phyloP scores from a whole-genome alignment of 768 basidiomycete species.

The Auricularia sp. region DNA sequence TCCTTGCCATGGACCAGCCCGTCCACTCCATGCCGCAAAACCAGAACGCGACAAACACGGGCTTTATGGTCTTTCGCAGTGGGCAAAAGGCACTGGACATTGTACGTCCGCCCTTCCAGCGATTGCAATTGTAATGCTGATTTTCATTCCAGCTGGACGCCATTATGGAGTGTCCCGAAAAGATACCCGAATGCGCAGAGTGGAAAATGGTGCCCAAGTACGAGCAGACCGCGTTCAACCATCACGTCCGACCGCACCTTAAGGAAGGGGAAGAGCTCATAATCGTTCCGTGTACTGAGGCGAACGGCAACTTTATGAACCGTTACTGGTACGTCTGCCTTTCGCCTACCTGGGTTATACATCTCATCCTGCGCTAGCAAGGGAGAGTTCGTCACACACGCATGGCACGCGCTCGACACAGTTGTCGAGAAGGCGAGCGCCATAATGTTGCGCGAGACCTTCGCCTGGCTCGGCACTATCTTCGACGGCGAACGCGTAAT shows the following conservation, averaged over 20 bases:
- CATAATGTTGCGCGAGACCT: background rate
- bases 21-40: background rate
- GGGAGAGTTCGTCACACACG: background rate
- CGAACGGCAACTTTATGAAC: constrained; percentile 3
- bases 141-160: background rate
- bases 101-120: background rate
- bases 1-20: constrained; percentile 1
- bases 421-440: background rate
- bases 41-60: constrained; percentile 1
- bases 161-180: background rate
- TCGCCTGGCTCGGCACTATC: background rate
- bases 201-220: background rate
- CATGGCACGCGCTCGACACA: background rate
- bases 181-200: background rate
- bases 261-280: background rate
- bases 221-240: constrained; percentile 1
- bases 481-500: background rate
- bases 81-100: background rate
- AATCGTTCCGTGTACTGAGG: background rate
- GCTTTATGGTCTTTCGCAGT: background rate
- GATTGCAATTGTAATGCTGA: no score
- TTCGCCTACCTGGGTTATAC: background rate
- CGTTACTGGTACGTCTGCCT: background rate
- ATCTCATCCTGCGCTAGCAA: background rate
- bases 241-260: background rate